Base-by-base conservation (phyloP, 148 eudicot species). In the Mesembryanthemum crystallinum region DNA sequence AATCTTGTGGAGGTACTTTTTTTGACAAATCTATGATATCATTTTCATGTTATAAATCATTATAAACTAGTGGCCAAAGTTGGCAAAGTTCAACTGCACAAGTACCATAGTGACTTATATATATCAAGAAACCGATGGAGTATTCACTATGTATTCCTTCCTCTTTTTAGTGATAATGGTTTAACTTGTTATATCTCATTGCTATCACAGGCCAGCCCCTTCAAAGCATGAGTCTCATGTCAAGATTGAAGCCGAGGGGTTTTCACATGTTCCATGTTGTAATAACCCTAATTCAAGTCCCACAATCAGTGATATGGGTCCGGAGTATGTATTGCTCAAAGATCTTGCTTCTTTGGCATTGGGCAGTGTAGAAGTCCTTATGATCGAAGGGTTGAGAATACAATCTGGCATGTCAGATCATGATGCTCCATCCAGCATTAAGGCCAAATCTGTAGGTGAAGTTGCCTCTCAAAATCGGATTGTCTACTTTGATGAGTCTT, bases 381-480 rank as follows among this genome's bases (percentile, higher is more conserved):
- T 88, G 63, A 82, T 96, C 15, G 99, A 92, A 81, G 99, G 98
- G 67, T 83, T 96, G 82, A 92, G 86, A 81, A 83, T 92, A 81
- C 97, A 92, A 71, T 88, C 93, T 28, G 89, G 94, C 64, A 87
- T 88, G 91, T 87, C 98, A 3, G 86, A 86, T 55, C 84, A 87
- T 30, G 85, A 83, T 51, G 88, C 97, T 73, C 93, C 99, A 68
- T 86, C 95, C 77, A 86, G 80, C 74, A 81, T 95, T 3, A 87
- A 72, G 69, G 84, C 83, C 30, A 85, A 90, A 61, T 72, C 91
- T 51, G 77, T 71, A 54, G 82, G 83, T 63, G 87, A 84, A 76
- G 78, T 79, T 54, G 78, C 86, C 11, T 83, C 85, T 57, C 79
- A 77, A 86, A 85, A 86, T 66, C 83, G 84, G 82, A 84, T 45